Base-by-base conservation (phyloP, 192 early-diverging fungal species). In the Allomyces arbusculus region DNA sequence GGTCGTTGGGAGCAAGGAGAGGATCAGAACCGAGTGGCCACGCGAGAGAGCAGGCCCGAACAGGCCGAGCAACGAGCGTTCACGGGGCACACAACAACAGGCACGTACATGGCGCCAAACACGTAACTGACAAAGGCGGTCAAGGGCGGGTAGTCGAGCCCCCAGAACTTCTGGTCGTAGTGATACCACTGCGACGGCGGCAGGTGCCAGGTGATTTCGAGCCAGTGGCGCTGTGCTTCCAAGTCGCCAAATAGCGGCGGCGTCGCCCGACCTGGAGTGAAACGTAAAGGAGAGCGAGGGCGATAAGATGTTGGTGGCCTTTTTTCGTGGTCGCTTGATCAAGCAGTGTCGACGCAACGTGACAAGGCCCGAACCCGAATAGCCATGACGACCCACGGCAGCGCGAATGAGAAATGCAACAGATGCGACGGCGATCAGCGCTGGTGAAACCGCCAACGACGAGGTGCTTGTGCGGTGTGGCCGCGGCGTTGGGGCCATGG, bases 161-260 rank as follows among this genome's bases (percentile, higher is more conserved):
- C 92, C 89, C 93, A 99, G 81, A 93, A 94, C 62, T 84, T 67
- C 24, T 90, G 78, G 65, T 89, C 84, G 74, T 92, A 90, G 25
- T 78, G 78, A 72, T 99, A 99, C 95, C 95, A 99, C 64, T 86
- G 69, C 24, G 72, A 68, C 16, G 81, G 70, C 0, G 92, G 87
- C 40, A 94, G 69, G 64, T 92, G 83, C 6, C 76, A 73, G 3
- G 95, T 96, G 44, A 99, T 73, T 74, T 99, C 95, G 84, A 99
- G 87, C 95, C 95, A 98, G 73, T 98, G 95, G 25, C 95, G 77
- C 69, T 98, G 95, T 5, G 95, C 95, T 68, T 98, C 95, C 75
- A 93, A 98, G 74, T 98, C 95, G 44, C 95, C 95, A 74, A 77
- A 87, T 66, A 89, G 74, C 23, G 92, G 95, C n/a, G 88, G 86